phyloP scores from a whole-genome alignment of 805 yeast species.

The Hanseniaspora meyeri region DNA sequence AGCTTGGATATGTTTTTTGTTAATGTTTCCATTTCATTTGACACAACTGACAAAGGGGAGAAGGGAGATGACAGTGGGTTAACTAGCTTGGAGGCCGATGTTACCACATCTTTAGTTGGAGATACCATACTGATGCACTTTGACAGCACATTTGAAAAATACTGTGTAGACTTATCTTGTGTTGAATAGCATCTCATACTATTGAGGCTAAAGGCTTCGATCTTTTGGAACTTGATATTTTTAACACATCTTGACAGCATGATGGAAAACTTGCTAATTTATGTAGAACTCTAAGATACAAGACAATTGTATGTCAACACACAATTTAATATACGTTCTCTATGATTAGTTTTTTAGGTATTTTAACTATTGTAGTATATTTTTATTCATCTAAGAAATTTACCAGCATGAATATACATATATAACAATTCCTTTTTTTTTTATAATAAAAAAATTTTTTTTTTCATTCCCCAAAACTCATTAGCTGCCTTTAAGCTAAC shows the following conservation, averaged over 20 bases:
- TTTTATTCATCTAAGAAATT: too few relatives aligned
- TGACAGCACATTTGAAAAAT: not conserved
- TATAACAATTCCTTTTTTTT: too few relatives aligned
- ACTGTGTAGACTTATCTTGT: not conserved
- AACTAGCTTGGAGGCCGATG: constrained; percentile 62
- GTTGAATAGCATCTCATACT: not conserved
- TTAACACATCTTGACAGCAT: not conserved
- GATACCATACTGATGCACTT: constrained; percentile 9
- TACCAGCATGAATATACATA: too few relatives aligned
- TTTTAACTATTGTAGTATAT: too few relatives aligned
- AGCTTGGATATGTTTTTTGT: constrained; percentile 77
- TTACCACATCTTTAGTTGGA: constrained; percentile 35
- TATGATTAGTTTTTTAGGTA: too few relatives aligned
- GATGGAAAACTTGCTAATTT: not conserved
- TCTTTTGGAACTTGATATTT: not conserved
- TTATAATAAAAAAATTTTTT: not conserved
- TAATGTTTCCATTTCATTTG: constrained; percentile 80
- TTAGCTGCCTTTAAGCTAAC: not conserved
- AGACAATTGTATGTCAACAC: not conserved
- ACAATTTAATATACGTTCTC: too few relatives aligned
- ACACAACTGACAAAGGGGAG: constrained; percentile 84
- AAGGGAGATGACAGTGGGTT: constrained; percentile 47
- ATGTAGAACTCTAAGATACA: not conserved
- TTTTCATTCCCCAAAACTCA: not conserved
- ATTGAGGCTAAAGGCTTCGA: not conserved